These are phyloP conservation scores for Glebionis coronaria DNA, from an alignment of 129 eudicot species.

Conservation along the genomic window DNA sequence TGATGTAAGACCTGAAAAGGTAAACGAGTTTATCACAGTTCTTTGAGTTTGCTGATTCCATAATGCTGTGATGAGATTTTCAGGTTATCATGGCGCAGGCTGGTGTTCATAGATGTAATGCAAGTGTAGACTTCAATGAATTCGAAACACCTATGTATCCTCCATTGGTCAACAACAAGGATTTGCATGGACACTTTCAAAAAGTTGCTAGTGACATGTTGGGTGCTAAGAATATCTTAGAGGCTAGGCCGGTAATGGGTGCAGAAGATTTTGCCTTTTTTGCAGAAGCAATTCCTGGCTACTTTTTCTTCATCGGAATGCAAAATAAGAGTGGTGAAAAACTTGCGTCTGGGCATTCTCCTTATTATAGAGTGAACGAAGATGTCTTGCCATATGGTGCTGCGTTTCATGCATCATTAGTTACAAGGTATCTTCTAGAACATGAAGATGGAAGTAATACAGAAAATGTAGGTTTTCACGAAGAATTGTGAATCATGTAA, in stretches of 20 bases:
- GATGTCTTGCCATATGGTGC: conserved; percentile 62
- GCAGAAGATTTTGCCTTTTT: conserved; percentile 61
- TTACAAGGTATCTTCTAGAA: conserved; percentile 44
- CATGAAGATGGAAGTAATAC: too few relatives aligned
- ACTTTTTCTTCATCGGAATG: conserved; percentile 49
- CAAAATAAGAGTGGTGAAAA: conserved; percentile 31
- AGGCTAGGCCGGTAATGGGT: conserved; percentile 40
- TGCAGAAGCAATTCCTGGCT: conserved; percentile 54
- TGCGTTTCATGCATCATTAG: conserved; percentile 59
- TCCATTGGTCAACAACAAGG: conserved; percentile 27
- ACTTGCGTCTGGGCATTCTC: conserved; percentile 42
- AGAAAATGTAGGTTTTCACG: too few relatives aligned
- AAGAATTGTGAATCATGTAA: too few relatives aligned
- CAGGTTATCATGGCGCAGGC: conserved; percentile 53
- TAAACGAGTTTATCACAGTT: background rate
- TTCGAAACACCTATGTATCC: conserved; percentile 39
- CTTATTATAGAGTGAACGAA: conserved; percentile 46
- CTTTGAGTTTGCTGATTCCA: background rate
- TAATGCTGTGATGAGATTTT: background rate
- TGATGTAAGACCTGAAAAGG: too few relatives aligned
- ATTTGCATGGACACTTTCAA: conserved; percentile 33
- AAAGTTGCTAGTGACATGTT: conserved; percentile 47
- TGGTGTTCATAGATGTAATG: conserved; percentile 51
- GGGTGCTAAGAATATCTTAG: conserved; percentile 37
- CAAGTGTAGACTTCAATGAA: conserved; percentile 31